These are phyloP conservation scores for Mycena alexandri DNA, from an alignment of 768 basidiomycete species.

Conservation along the genomic window DNA sequence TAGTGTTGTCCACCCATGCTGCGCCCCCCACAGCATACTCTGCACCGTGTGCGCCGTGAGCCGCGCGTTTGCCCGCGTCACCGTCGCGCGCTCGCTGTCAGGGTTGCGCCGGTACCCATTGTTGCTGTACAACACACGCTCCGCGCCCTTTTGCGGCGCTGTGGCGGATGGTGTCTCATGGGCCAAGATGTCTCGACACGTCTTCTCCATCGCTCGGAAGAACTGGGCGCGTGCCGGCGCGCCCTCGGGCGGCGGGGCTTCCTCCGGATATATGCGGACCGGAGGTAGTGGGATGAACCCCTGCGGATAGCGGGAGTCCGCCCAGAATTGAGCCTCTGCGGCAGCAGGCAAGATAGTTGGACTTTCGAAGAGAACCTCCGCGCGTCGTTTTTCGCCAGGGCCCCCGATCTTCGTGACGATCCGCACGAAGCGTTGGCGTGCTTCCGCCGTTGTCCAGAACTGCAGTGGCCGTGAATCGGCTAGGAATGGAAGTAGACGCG, in stretches of 20 bases:
- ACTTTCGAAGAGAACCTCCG: conserved; percentile 66
- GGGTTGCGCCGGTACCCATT: conserved; percentile 39
- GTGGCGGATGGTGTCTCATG: conserved; percentile 49
- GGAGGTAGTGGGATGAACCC: conserved; percentile 71
- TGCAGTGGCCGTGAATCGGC: conserved; percentile 47
- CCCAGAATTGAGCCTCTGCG: conserved; percentile 69
- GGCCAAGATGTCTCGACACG: conserved; percentile 68
- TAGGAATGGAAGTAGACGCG: conserved; percentile 52
- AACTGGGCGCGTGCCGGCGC: conserved; percentile 49
- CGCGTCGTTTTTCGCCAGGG: conserved; percentile 71
- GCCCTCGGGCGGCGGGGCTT: conserved; percentile 37
- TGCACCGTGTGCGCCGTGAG: conserved; percentile 84
- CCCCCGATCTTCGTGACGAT: conserved; percentile 89
- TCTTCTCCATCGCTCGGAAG: conserved; percentile 61
- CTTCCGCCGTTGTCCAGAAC: conserved; percentile 89
- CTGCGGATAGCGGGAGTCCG: conserved; percentile 66
- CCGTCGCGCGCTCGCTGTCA: conserved; percentile 66
- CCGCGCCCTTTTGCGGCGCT: background rate
- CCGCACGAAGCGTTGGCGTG: conserved; percentile 75
- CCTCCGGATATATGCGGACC: conserved; percentile 61
- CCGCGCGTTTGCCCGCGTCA: conserved; percentile 66
- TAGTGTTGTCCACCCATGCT: conserved; percentile 84
- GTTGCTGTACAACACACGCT: conserved; percentile 29
- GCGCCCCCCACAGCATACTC: conserved; percentile 78
- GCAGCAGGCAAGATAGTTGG: conserved; percentile 38